Conservation (phyloP, 108 stramenopile genomes). For the Conticribra weissflogii region DNA sequence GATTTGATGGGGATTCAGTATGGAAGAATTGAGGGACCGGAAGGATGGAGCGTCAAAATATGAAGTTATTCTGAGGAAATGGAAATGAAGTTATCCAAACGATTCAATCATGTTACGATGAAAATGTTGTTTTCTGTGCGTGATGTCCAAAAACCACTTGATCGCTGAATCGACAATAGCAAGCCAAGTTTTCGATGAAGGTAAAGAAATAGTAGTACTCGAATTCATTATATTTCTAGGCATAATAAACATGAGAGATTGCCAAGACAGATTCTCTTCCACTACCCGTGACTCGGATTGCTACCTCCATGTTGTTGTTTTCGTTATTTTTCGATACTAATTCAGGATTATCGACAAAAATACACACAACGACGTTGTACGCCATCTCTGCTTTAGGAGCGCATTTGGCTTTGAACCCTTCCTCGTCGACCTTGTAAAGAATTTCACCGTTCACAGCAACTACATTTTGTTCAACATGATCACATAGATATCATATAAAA, state of each 20-base stretch:
- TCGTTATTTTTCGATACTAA: conserved; percentile 23
- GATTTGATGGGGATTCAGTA: conserved; percentile 92
- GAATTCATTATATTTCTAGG: conserved; percentile 13
- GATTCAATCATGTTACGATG: too few relatives aligned
- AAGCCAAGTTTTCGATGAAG: neutral
- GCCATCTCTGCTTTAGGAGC: conserved; percentile 1
- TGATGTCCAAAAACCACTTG: too few relatives aligned
- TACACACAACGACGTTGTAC: conserved; percentile 32
- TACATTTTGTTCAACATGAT: neutral
- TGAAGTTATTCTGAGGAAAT: neutral
- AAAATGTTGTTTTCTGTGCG: too few relatives aligned
- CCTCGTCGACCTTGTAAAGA: conserved; percentile 15
- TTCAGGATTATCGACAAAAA: conserved; percentile 32
- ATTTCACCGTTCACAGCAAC: conserved; percentile 50
- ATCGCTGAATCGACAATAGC: too few relatives aligned
- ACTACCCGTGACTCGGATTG: conserved; percentile 42
- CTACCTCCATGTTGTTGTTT: conserved; percentile 41
- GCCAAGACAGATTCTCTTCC: conserved; percentile 29
- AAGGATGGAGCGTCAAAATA: conserved; percentile 57
- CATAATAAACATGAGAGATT: conserved; percentile 55
- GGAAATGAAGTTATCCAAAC: too few relatives aligned
- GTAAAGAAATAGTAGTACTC: neutral
- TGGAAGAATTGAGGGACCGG: conserved; percentile 75
- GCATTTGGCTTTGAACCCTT: conserved; percentile 18
- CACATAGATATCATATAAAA: neutral